phyloP scores from a whole-genome alignment of 148 eudicot genomes.

The Arbutus unedo region DNA sequence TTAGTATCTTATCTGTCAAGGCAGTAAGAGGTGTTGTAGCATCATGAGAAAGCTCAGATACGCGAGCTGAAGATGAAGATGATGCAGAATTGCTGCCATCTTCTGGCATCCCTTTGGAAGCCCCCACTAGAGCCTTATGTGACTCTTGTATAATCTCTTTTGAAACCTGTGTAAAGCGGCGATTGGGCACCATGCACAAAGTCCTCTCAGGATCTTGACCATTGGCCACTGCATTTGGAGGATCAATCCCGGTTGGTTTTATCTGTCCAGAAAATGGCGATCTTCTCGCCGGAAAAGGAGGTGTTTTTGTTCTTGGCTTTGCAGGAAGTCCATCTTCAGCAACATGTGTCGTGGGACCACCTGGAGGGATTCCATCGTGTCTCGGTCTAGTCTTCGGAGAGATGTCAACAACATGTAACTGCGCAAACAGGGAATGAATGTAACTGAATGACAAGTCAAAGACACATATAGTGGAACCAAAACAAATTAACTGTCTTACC shows the following conservation, averaged over 20 bases:
- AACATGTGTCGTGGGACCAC: constrained; percentile 38
- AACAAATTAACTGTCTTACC: constrained; percentile 33
- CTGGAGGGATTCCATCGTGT: constrained; percentile 52
- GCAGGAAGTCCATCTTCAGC: constrained; percentile 54
- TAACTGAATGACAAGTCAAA: constrained; percentile 3
- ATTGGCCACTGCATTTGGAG: constrained; percentile 31
- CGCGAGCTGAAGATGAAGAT: constrained; percentile 75
- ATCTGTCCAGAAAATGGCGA: constrained; percentile 62
- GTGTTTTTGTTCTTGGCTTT: constrained; percentile 67
- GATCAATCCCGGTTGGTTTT: constrained; percentile 42
- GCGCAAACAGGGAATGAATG: constrained; percentile 19
- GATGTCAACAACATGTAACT: constrained; percentile 62
- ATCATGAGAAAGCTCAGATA: constrained; percentile 76
- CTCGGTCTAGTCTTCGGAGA: constrained; percentile 68
- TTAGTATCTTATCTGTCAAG: constrained; percentile 31
- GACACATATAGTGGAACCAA: not conserved
- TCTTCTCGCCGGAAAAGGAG: constrained; percentile 57
- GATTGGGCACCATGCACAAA: constrained; percentile 20
- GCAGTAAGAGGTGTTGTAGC: constrained; percentile 42
- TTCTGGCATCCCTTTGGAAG: constrained; percentile 38
- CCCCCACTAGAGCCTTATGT: constrained; percentile 20
- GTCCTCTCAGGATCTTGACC: constrained; percentile 35
- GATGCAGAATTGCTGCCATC: constrained; percentile 75
- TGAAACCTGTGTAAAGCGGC: constrained; percentile 20
- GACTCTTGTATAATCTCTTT: constrained; percentile 35